phyloP scores from a whole-genome alignment of 108 stramenopile genomes.

The Discostella pseudostelligera region DNA sequence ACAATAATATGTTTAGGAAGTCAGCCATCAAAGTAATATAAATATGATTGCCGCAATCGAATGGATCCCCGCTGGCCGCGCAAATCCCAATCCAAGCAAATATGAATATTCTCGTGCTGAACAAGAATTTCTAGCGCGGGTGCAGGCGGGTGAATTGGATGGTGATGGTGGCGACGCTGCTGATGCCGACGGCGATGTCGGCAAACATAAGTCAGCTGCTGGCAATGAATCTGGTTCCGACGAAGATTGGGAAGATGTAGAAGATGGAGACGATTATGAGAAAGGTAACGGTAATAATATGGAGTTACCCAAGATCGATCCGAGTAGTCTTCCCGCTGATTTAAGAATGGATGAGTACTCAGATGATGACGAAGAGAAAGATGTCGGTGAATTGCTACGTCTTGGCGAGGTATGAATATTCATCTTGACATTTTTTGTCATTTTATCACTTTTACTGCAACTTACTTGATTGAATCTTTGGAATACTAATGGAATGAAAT shows the following conservation, averaged over 20 bases:
- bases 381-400: constrained; percentile 65
- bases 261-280: constrained; percentile 12
- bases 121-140: constrained; percentile 60
- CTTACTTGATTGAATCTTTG: neutral
- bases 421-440: neutral
- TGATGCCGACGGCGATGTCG: constrained; percentile 10
- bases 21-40: neutral
- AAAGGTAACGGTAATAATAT: constrained; percentile 16
- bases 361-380: constrained; percentile 78
- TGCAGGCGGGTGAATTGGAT: constrained; percentile 28
- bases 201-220: constrained; percentile 12
- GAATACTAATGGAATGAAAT: no score
- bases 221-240: constrained; percentile 9
- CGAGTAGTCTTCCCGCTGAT: constrained; percentile 67
- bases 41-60: constrained; percentile 73
- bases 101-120: constrained; percentile 81
- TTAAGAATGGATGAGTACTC: constrained; percentile 93
- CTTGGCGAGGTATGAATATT: constrained; percentile 53
- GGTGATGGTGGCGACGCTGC: constrained; percentile 33
- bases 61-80: constrained; percentile 84
- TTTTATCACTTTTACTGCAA: neutral
- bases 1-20: no score
- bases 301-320: constrained; percentile 51
- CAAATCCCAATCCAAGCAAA: constrained; percentile 75
- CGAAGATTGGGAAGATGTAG: constrained; percentile 28